Evolutionary conservation across 2,329 filamentous ascomycete species (phyloP), one percentile per base, ranked within the genome.

Genomic region (Cordyceps pruinosa): DNA sequence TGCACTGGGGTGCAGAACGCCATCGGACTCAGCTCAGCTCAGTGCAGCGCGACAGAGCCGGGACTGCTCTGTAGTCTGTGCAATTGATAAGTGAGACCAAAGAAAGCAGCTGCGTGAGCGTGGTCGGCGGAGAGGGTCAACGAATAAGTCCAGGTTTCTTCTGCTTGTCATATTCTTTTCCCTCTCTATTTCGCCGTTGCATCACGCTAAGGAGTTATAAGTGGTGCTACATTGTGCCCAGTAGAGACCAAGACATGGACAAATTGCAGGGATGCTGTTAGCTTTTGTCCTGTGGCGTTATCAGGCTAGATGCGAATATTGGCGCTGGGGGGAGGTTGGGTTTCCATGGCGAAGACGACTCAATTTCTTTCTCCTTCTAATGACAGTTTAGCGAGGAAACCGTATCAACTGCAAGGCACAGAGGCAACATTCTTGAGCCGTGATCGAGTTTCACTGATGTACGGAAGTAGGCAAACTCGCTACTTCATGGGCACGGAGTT

Each of bases 281-380:
- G 51, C 30, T 46, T 5, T n/a, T 52, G 26, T 17, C 47, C 37
- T 39, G 50, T 42, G 32, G 51, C 51, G 23, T n/a, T 26, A 47
- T 55, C 52, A n/a, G 44, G 45, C 44, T 47, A 30, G 53, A 56
- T 56, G 44, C 26, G 23, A 41, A 42, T 49, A 56, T 32, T 56
- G 53, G 44, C 34, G 44, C 45, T 26, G 42, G 23, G 52, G 28
- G 32, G 52, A 28, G 52, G 53, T 25, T 48, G 34, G 53, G 42
- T 21, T 48, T 21, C n/a, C 13, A 39, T 6, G 19, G 26, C 23
- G 25, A 51, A 32, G 35, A 26, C 13, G 26, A 44, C 39, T 42
- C 19, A 25, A 2, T 26, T 19, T 35, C 26, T 53, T 13, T 34
- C 25, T 15, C 19, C 2, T 17, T 13, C 30, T 34, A n/a, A 21